These are phyloP conservation scores for Kazachstania bromeliacearum DNA, from an alignment of 805 yeast genomes.

Conservation along the genomic window DNA sequence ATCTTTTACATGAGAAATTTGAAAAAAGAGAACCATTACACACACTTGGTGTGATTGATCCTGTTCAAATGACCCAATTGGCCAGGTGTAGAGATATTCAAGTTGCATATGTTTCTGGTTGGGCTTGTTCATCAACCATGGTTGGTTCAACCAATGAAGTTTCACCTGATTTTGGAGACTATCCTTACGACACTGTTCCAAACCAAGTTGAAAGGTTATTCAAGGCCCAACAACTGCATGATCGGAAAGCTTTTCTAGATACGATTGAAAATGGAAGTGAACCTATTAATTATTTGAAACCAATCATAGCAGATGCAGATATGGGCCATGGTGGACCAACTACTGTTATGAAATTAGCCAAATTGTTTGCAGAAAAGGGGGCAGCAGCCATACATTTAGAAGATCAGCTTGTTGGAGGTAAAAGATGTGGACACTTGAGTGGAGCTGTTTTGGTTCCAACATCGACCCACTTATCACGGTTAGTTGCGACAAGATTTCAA, in stretches of 20 bases:
- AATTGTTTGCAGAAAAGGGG: conserved; percentile 56
- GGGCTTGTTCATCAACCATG: conserved; percentile 49
- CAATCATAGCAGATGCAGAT: conserved; percentile 59
- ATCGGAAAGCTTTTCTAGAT: conserved; percentile 38
- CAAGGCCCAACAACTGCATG: conserved; percentile 50
- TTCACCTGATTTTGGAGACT: conserved; percentile 59
- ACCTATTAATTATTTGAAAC: conserved; percentile 44
- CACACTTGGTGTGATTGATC: conserved; percentile 54
- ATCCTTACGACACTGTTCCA: conserved; percentile 64
- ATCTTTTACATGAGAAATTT: conserved; percentile 34
- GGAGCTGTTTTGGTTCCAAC: conserved; percentile 57
- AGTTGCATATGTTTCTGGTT: conserved; percentile 48
- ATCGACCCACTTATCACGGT: conserved; percentile 43
- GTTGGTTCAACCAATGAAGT: conserved; percentile 52
- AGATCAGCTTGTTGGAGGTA: conserved; percentile 57
- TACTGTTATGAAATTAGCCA: conserved; percentile 56
- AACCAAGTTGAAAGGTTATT: conserved; percentile 52
- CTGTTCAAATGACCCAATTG: conserved; percentile 51
- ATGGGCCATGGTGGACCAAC: conserved; percentile 59
- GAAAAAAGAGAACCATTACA: conserved; percentile 39
- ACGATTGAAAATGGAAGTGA: conserved; percentile 16
- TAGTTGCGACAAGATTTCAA: conserved; percentile 50
- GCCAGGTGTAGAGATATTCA: conserved; percentile 40
- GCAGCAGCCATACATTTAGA: conserved; percentile 60
- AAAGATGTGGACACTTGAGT: conserved; percentile 54